A percentile compares a stretch with the other conserved stretches of the same genome.
Conservation (phyloP, 306 rosid genomes). For the Castanea crenata region DNA sequence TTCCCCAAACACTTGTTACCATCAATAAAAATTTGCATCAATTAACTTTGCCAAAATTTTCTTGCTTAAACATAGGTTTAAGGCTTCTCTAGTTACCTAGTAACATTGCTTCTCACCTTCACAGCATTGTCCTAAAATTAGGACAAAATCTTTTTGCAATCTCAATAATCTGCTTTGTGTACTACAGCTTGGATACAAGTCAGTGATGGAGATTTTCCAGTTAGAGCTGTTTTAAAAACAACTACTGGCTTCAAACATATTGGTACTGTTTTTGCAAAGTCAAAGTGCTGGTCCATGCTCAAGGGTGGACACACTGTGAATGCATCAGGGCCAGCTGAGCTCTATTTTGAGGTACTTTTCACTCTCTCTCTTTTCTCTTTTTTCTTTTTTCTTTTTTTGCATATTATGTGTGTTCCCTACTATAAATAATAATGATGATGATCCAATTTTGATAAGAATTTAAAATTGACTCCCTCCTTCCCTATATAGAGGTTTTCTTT, state of each 20-base stretch:
- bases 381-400: too few species aligned
- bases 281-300: slow-evolving; percentile 80
- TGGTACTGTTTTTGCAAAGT: slow-evolving; percentile 46
- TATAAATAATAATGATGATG: too few species aligned
- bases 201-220: slow-evolving; percentile 32
- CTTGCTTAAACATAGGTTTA: not conserved
- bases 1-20: not conserved
- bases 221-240: slow-evolving; percentile 56
- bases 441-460: too few species aligned
- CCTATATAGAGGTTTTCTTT: too few species aligned
- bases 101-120: not conserved
- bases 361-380: not conserved
- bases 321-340: slow-evolving; percentile 48
- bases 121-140: not conserved
- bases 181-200: slow-evolving; percentile 62
- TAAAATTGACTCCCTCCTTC: too few species aligned
- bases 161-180: not conserved
- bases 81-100: not conserved
- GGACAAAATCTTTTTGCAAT: not conserved
- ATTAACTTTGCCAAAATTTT: not conserved
- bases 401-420: not conserved
- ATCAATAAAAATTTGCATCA: not conserved
- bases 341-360: slow-evolving; percentile 60
- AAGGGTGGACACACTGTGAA: slow-evolving; percentile 67
- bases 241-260: slow-evolving; percentile 27